Percentiles rank a stretch among this genome's conserved stretches.
phyloP scores from a whole-genome alignment of 306 rosid genomes.

The Lathyrus sativus region DNA sequence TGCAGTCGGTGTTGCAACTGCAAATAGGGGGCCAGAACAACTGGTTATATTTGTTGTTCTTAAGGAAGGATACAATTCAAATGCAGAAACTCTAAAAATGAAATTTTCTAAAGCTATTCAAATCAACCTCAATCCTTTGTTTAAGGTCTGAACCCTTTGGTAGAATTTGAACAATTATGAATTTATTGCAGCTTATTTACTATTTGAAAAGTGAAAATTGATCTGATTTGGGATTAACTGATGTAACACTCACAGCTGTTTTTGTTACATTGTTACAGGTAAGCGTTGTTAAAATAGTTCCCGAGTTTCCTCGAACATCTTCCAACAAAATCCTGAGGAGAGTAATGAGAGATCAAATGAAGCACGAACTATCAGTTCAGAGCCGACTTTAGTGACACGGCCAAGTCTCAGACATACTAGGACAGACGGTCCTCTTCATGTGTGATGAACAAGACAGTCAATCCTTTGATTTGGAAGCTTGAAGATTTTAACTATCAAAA shows the following conservation, averaged over 20 bases:
- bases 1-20: slow-evolving; percentile 61
- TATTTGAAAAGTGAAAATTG: slow-evolving; percentile 7
- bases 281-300: slow-evolving; percentile 55
- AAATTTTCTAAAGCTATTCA: slow-evolving; percentile 73
- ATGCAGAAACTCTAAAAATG: slow-evolving; percentile 52
- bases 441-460: slow-evolving; percentile 10
- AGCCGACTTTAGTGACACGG: slow-evolving; percentile 57
- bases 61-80: slow-evolving; percentile 49
- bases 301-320: slow-evolving; percentile 76
- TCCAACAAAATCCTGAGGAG: slow-evolving; percentile 83
- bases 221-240: slow-evolving; percentile 24
- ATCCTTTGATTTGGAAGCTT: slow-evolving; percentile 14
- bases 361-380: slow-evolving; percentile 56
- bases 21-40: slow-evolving; percentile 73
- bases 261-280: no score
- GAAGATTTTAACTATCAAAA: slow-evolving; percentile 8
- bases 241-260: no score
- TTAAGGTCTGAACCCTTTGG: slow-evolving; percentile 53
- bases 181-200: slow-evolving; percentile 1
- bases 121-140: slow-evolving; percentile 76
- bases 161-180: slow-evolving; percentile 25
- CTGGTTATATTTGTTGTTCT: slow-evolving; percentile 64
- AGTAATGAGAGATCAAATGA: slow-evolving; percentile 77
- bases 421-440: slow-evolving; percentile 2
- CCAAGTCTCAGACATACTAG: background rate